Base-by-base conservation (phyloP, 139 green algal species). In the Coccomyxa sp. region DNA sequence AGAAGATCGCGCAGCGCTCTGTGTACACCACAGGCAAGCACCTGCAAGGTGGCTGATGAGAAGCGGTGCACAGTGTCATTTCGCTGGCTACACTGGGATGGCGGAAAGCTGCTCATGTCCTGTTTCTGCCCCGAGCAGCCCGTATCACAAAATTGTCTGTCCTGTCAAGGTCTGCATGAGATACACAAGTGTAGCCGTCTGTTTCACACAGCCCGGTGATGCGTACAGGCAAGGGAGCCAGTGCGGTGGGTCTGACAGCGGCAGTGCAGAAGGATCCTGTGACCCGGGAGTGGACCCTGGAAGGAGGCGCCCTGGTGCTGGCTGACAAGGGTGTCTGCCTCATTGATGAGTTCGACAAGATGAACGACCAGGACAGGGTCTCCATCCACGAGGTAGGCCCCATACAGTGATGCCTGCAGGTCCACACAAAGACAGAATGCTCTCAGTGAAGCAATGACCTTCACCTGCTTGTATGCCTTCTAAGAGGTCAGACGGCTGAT, bases 301-400 rank as follows among this genome's bases (percentile, higher is more conserved):
- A 99, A 88, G 96, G 96, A 31, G 96, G 96, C 7, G 96, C 96
- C 35, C 90, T 99, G 73, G 96, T 99, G 83, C 87, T 99, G 79
- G 96, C 96, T 5, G 96, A 99, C 89, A 82, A 83, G 76, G 87
- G 96, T n/a, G 84, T 98, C 44, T 99, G 96, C 90, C 85, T 99
- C 2, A 99, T 99, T 80, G 96, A 99, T 82, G 96, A 99, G 94
- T 99, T 99, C 84, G 96, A 99, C 91, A 99, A 99, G 90, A 99
- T 99, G 96, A 99, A 99, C 82, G 96, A 99, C 81, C 95, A 99
- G 82, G 94, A 96, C 85, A 84, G 93, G 0, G 93, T 97, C 74
- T 94, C 89, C 76, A 91, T 91, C 69, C 87, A 91, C 72, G 84
- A 91, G 80, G 85, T 81, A 24, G 14, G 44, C 4, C 27, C 3